Percentiles rank a stretch among this genome's conserved stretches.
phyloP scores from a whole-genome alignment of 495 filamentous ascomycete species.

The Bombardia bombarda region DNA sequence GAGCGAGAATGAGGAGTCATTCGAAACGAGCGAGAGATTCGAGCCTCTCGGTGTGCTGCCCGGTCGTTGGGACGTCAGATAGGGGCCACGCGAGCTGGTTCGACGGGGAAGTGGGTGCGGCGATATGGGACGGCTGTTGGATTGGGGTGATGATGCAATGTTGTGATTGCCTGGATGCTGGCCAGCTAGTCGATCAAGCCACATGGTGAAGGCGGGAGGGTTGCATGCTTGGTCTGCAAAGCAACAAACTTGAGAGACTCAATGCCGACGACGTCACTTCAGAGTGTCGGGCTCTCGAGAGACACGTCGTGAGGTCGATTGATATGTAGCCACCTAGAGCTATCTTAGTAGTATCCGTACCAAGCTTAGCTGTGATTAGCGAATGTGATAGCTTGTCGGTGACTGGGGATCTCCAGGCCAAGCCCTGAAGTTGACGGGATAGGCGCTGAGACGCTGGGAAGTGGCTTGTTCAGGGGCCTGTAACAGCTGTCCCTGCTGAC shows the following conservation, averaged over 20 bases:
- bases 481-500: neutral
- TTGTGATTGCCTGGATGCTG: conserved; percentile 58
- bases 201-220: conserved; percentile 47
- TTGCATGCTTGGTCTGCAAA: too few relatives aligned
- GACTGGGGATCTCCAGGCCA: too few relatives aligned
- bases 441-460: neutral
- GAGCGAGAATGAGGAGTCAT: conserved; percentile 67
- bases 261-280: too few relatives aligned
- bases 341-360: too few relatives aligned
- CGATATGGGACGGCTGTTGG: conserved; percentile 59
- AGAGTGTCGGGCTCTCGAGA: too few relatives aligned
- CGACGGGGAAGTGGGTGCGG: conserved; percentile 61
- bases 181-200: conserved; percentile 78
- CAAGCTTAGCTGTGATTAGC: too few relatives aligned
- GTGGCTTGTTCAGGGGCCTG: neutral
- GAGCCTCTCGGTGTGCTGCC: conserved; percentile 53
- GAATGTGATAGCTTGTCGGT: too few relatives aligned
- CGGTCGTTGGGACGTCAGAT: conserved; percentile 48
- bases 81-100: conserved; percentile 48
- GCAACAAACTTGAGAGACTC: too few relatives aligned
- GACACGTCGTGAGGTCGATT: too few relatives aligned
- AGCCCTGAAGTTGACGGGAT: too few relatives aligned
- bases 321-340: too few relatives aligned
- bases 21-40: conserved; percentile 57
- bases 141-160: conserved; percentile 34